phyloP scores from a whole-genome alignment of 2,329 filamentous ascomycete species.

The Chaetomium strumarium region DNA sequence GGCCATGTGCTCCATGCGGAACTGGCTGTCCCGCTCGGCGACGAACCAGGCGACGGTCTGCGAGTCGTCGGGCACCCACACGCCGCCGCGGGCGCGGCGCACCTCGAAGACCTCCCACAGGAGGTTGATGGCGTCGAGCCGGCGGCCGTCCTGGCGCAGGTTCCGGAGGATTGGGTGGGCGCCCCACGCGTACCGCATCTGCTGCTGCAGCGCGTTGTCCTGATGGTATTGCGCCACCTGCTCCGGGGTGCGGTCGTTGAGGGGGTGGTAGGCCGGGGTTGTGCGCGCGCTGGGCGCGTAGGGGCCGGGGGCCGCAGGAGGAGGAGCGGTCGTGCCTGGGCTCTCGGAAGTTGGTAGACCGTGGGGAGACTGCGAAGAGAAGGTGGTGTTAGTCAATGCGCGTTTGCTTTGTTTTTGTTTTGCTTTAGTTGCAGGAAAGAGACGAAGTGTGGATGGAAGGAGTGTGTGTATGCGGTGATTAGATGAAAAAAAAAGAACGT shows the following conservation, averaged over 20 bases:
- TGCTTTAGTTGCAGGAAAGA: background rate
- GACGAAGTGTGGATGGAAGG: background rate
- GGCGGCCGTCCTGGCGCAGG: background rate
- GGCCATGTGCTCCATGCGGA: background rate
- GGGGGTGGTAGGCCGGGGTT: conserved; percentile 7
- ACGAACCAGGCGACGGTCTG: conserved; percentile 17
- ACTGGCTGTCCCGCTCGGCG: background rate
- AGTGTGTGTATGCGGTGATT: no score
- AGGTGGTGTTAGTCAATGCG: background rate
- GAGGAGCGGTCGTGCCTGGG: no score
- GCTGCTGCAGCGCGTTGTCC: conserved; percentile 4
- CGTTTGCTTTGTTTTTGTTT: background rate
- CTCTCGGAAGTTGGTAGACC: background rate
- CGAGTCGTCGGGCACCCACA: background rate
- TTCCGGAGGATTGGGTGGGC: background rate
- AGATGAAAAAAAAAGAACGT: background rate
- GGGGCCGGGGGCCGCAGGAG: background rate
- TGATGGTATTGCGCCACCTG: conserved; percentile 1
- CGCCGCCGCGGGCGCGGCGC: conserved; percentile 4
- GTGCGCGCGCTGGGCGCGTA: conserved; percentile 3
- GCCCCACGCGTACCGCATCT: conserved; percentile 12
- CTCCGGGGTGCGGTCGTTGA: conserved; percentile 7
- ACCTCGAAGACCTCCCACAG: conserved; percentile 20
- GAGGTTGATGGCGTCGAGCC: conserved; percentile 9
- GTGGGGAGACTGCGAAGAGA: background rate